Base-by-base conservation (phyloP, 148 eudicot genomes). In the Rhododendron simsii region DNA sequence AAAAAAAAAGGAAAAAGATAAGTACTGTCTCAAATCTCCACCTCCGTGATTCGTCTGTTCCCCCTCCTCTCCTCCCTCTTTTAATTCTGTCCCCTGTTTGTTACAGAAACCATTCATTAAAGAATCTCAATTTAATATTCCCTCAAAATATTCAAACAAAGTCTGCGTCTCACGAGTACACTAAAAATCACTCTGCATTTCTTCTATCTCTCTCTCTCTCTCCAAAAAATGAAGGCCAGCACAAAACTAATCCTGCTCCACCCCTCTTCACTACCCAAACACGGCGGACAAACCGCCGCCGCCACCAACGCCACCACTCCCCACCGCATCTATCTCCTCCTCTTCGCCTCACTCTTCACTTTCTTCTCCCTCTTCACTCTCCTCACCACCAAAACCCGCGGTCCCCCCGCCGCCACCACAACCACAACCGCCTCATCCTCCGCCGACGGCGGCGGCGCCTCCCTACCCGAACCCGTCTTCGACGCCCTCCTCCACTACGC, bases 401-500 rank as follows among this genome's bases (percentile, higher is more conserved):
- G 84, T 9, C n/a, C 86, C 44, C 81, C 90, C 50, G 39, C 87
- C 45, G 45, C 7, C 8, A 6, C 45, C 45, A 41, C 45, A 41
- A 41, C 44, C 13, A n/a, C 87, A 5, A 5, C 51, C 75, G n/a
- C 87, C 30, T 7, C 84, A 30, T 11, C 91, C 81, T 16, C 84
- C 86, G 0, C 88, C 69, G 13, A 89, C 73, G 15, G 90, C 57
- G 2, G 84, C 81, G 7, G 7, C 23, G 6, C 89, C 67, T 85
- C 44, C 5, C 86, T 89, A 2, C 84, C 94, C 2, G 3, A 87
- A 50, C 81, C 88, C 87, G 18, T 96, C 41, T 71, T 89, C 88
- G 90, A 89, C 90, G 92, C 98, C 41, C 94, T 96, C 69, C 89
- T 95, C 86, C 95, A 96, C 88, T 95, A 94, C 90, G 93, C 98